Evolutionary conservation across 345 rosid species (phyloP).

Genomic region (Microcos paniculata): DNA sequence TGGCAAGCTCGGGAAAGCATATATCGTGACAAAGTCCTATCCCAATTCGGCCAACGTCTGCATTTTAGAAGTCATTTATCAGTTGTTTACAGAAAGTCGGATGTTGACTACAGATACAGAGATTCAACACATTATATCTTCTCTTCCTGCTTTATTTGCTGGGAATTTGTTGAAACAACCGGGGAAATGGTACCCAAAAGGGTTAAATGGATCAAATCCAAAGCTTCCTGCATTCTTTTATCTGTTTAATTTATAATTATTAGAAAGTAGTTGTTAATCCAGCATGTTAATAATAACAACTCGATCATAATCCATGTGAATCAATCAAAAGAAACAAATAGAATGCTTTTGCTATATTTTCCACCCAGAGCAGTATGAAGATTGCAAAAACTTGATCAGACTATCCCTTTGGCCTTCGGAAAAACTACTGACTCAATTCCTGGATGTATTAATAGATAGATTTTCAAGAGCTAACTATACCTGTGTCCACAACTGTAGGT

Average conservation of each 20-base stretch:
- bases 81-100: not conserved
- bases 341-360: too few species aligned
- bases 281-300: too few species aligned
- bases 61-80: not conserved
- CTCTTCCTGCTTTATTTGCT: too few species aligned
- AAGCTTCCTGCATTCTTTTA: too few species aligned
- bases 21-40: conserved; percentile 34
- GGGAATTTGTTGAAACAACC: too few species aligned
- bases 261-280: not conserved
- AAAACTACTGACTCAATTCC: not conserved
- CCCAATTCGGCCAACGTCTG: conserved; percentile 23
- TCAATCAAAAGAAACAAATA: too few species aligned
- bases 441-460: not conserved
- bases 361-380: not conserved
- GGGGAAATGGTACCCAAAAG: too few species aligned
- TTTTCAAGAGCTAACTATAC: not conserved
- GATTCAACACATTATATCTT: not conserved
- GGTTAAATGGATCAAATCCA: too few species aligned
- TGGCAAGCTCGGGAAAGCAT: conserved; percentile 32
- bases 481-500: conserved; percentile 18
- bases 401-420: not conserved
- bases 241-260: not conserved
- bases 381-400: not conserved
- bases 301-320: too few species aligned
- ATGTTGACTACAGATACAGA: not conserved